phyloP scores from a whole-genome alignment of 2,329 filamentous ascomycete species.

The Penicillium corylophilum region DNA sequence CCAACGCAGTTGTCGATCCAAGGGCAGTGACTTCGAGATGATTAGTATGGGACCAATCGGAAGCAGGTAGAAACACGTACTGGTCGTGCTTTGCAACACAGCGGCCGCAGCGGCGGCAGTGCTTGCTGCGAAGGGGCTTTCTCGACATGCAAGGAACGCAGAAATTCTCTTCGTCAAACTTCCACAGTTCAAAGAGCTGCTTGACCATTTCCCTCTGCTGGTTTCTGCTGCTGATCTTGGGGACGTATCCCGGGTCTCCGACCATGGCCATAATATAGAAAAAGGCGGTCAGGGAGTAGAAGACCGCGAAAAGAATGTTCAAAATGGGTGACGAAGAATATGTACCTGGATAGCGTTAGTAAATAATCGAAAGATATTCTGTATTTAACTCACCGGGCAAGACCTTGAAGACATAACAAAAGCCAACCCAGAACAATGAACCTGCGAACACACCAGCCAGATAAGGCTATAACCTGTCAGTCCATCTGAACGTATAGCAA shows the following conservation, averaged over 20 bases:
- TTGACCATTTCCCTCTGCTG: constrained; percentile 89
- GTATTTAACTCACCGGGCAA: constrained; percentile 60
- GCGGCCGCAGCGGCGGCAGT: constrained; percentile 85
- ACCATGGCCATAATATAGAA: constrained; percentile 87
- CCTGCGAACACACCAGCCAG: constrained; percentile 89
- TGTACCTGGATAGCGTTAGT: constrained; percentile 51
- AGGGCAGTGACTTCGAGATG: constrained; percentile 74
- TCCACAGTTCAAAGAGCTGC: constrained; percentile 78
- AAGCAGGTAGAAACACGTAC: constrained; percentile 55
- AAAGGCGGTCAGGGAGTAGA: constrained; percentile 68
- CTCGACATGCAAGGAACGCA: constrained; percentile 94
- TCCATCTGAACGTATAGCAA: background rate
- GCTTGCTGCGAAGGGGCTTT: constrained; percentile 89
- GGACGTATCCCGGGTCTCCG: constrained; percentile 88
- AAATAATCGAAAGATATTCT: background rate
- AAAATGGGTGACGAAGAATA: constrained; percentile 66
- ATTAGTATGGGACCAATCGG: constrained; percentile 5
- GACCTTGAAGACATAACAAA: constrained; percentile 73
- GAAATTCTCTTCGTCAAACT: constrained; percentile 92
- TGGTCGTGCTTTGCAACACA: constrained; percentile 97
- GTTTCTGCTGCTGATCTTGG: constrained; percentile 82
- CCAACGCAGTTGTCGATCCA: constrained; percentile 98
- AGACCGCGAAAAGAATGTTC: constrained; percentile 71
- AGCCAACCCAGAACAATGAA: constrained; percentile 75
- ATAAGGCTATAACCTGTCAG: constrained; percentile 65